These are phyloP conservation scores for Catenaria anguillulae DNA, from an alignment of 371 early-diverging fungal genomes.

Conservation along the genomic window DNA sequence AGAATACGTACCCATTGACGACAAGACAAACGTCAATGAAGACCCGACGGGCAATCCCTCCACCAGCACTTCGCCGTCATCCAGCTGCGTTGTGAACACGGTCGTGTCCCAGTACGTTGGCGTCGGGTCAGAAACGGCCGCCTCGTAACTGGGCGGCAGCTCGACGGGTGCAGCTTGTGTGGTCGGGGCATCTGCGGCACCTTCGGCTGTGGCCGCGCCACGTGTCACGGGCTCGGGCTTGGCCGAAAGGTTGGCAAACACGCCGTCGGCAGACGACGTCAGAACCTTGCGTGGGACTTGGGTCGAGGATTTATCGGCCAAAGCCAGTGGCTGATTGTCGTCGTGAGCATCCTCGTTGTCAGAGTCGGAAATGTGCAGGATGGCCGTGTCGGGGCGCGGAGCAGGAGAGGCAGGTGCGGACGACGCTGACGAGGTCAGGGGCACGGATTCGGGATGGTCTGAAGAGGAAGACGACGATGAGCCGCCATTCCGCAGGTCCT, in stretches of 20 bases:
- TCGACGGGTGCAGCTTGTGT: neutral
- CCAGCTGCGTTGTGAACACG: neutral
- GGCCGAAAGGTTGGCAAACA: slow-evolving; percentile 44
- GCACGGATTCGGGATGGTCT: no score
- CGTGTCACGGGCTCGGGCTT: slow-evolving; percentile 30
- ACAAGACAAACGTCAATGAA: neutral
- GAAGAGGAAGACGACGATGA: no score
- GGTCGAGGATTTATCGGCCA: neutral
- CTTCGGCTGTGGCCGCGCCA: slow-evolving; percentile 13
- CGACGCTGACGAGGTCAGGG: no score
- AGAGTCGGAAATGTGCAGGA: neutral
- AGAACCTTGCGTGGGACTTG: neutral
- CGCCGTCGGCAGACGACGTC: slow-evolving; percentile 25
- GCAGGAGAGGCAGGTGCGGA: no score
- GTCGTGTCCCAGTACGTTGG: slow-evolving; percentile 5
- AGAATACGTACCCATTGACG: neutral
- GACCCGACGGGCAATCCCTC: slow-evolving; percentile 3
- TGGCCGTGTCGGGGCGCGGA: neutral
- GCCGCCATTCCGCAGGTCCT: no score
- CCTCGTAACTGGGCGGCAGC: neutral
- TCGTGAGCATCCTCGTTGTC: neutral
- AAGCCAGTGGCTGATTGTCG: neutral
- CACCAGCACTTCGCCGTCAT: slow-evolving; percentile 4
- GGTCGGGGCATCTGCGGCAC: neutral
- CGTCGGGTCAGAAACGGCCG: slow-evolving; percentile 2